Evolutionary conservation across 2,329 filamentous ascomycete species (phyloP).

Genomic region (Aspergillus texensis): DNA sequence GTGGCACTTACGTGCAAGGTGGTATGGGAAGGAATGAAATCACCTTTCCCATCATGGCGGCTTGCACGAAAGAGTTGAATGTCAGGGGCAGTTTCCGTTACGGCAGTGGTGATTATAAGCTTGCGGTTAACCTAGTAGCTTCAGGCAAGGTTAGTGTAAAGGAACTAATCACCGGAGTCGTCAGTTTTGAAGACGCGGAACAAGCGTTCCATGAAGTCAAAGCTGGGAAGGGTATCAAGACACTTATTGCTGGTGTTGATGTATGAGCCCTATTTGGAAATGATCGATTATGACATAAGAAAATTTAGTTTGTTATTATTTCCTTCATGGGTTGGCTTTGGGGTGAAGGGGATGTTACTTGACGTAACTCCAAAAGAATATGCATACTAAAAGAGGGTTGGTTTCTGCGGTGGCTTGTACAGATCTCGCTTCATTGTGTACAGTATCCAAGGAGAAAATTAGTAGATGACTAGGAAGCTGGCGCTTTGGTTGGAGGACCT

Average conservation of each 20-base stretch:
- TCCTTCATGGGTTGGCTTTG: not conserved
- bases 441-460: not conserved
- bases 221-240: constrained; percentile 67
- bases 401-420: not conserved
- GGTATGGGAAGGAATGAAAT: constrained; percentile 91
- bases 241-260: constrained; percentile 46
- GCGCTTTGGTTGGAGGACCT: not conserved
- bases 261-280: constrained; percentile 12
- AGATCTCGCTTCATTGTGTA: not conserved
- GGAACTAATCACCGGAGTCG: constrained; percentile 75
- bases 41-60: constrained; percentile 85
- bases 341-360: not conserved
- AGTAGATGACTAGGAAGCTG: not conserved
- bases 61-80: constrained; percentile 87
- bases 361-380: not conserved
- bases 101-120: constrained; percentile 80
- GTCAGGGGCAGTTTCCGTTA: constrained; percentile 89
- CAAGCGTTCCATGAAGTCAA: constrained; percentile 85
- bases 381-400: not conserved
- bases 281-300: not conserved
- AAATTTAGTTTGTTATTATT: not conserved
- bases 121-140: constrained; percentile 76
- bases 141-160: constrained; percentile 73
- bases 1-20: constrained; percentile 79
- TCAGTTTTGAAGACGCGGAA: constrained; percentile 81